Evolutionary conservation across 768 basidiomycete species (phyloP).

Genomic region (Krasilnikovozyma curviuscula): DNA sequence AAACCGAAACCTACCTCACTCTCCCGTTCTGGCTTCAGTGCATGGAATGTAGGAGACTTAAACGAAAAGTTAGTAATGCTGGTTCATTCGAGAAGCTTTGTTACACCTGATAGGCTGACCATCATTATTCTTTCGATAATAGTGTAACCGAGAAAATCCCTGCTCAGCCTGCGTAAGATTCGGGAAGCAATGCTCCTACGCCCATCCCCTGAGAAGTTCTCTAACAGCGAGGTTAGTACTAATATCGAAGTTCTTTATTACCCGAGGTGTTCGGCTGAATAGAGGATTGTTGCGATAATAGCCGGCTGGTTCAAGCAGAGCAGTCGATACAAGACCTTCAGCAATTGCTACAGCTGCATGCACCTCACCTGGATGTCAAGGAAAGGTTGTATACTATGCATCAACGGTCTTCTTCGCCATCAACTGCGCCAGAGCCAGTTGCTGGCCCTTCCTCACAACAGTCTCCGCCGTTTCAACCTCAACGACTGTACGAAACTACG

Average conservation of each 20-base stretch:
- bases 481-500: background rate
- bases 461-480: background rate
- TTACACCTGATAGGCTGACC: too few relatives aligned
- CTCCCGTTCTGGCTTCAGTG: too few relatives aligned
- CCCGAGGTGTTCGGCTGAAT: too few relatives aligned
- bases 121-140: too few relatives aligned
- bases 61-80: constrained; percentile 3
- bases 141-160: background rate
- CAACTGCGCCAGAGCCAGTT: background rate
- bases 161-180: background rate
- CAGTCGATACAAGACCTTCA: background rate
- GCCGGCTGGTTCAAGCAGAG: background rate
- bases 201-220: background rate
- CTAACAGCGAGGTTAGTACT: background rate
- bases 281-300: background rate
- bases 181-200: background rate
- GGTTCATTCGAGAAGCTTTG: background rate
- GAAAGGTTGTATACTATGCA: background rate
- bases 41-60: constrained; percentile 10
- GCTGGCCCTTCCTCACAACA: background rate
- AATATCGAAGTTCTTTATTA: too few relatives aligned
- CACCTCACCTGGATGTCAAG: background rate
- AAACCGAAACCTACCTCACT: too few relatives aligned
- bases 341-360: background rate
- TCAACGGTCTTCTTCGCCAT: background rate